phyloP scores from a whole-genome alignment of 805 yeast species.

The Yamadazyma scolyti region DNA sequence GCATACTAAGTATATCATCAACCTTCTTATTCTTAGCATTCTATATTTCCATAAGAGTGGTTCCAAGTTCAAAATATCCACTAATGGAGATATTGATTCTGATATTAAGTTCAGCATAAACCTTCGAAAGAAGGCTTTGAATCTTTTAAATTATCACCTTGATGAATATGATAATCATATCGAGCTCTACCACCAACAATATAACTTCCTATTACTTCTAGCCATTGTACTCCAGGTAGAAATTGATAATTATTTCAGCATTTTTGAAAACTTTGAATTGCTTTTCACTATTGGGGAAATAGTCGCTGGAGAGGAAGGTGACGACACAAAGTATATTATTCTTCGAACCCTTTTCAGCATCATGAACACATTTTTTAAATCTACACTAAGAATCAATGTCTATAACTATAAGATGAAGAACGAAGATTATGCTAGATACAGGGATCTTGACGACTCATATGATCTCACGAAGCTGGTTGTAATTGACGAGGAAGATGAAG shows the following conservation, averaged over 20 bases:
- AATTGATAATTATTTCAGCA: constrained; percentile 34
- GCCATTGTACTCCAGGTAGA: constrained; percentile 36
- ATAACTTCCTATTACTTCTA: constrained; percentile 30
- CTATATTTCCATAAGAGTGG: constrained; percentile 11
- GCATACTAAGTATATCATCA: constrained; percentile 16
- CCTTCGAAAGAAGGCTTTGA: constrained; percentile 32
- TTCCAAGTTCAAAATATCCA: constrained; percentile 8
- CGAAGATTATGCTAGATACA: constrained; percentile 32
- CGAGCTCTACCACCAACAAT: constrained; percentile 17
- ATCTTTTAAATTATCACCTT: constrained; percentile 34
- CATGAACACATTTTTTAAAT: constrained; percentile 31
- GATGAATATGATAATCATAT: constrained; percentile 35
- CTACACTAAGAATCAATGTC: constrained; percentile 48
- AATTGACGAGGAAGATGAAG: constrained; percentile 4
- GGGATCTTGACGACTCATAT: constrained; percentile 39
- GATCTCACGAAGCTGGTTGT: constrained; percentile 18
- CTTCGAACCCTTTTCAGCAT: constrained; percentile 7
- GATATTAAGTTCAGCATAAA: constrained; percentile 27
- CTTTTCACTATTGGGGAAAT: constrained; percentile 39
- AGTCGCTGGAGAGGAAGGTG: no score
- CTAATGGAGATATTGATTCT: constrained; percentile 17
- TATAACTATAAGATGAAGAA: constrained; percentile 42
- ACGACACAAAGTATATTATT: no score
- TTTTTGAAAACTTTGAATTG: constrained; percentile 40
- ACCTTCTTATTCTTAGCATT: constrained; percentile 22